These are phyloP conservation scores for Sarcodon aspratus DNA, from an alignment of 768 basidiomycete genomes.

Conservation along the genomic window DNA sequence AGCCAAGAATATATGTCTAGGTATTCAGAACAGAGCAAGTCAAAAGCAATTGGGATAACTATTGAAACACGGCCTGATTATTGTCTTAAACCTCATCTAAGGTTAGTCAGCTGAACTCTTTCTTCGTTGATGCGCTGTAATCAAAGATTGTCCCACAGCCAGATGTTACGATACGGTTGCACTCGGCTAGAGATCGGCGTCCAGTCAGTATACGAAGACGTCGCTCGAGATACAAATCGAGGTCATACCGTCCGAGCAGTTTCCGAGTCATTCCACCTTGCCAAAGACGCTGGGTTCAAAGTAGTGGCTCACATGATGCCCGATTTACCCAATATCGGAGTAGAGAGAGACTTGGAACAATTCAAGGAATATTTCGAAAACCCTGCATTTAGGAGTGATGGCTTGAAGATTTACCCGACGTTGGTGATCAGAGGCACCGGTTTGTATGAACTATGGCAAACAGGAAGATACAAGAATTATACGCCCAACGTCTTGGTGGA, in stretches of 20 bases:
- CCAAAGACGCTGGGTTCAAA: slow-evolving; percentile 99
- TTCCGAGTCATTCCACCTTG: slow-evolving; percentile 92
- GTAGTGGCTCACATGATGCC: slow-evolving; percentile 99
- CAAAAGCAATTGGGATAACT: slow-evolving; percentile 97
- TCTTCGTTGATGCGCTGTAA: slow-evolving; percentile 1
- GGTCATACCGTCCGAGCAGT: slow-evolving; percentile 98
- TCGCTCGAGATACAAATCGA: slow-evolving; percentile 96
- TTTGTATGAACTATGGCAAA: slow-evolving; percentile 91
- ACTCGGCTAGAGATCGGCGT: slow-evolving; percentile 98
- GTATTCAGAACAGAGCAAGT: slow-evolving; percentile 94
- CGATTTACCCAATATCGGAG: slow-evolving; percentile 93
- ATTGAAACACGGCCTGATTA: slow-evolving; percentile 99
- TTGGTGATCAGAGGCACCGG: slow-evolving; percentile 96
- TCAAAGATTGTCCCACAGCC: slow-evolving; percentile 31
- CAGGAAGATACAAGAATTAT: slow-evolving; percentile 98
- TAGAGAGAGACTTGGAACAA: slow-evolving; percentile 95
- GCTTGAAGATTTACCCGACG: slow-evolving; percentile 97
- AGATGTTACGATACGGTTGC: slow-evolving; percentile 99
- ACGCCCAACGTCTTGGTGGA: slow-evolving; percentile 98
- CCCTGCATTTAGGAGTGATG: slow-evolving; percentile 93
- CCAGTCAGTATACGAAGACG: slow-evolving; percentile 98
- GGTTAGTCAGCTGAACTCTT: slow-evolving; percentile 27
- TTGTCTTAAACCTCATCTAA: slow-evolving; percentile 91
- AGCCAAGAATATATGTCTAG: slow-evolving; percentile 22
- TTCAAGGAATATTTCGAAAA: slow-evolving; percentile 99